A percentile compares a stretch with the other conserved stretches of the same genome.
These are phyloP conservation scores for Quaeritorhiza haematococci DNA, from an alignment of 371 early-diverging fungal genomes.

Conservation along the genomic window DNA sequence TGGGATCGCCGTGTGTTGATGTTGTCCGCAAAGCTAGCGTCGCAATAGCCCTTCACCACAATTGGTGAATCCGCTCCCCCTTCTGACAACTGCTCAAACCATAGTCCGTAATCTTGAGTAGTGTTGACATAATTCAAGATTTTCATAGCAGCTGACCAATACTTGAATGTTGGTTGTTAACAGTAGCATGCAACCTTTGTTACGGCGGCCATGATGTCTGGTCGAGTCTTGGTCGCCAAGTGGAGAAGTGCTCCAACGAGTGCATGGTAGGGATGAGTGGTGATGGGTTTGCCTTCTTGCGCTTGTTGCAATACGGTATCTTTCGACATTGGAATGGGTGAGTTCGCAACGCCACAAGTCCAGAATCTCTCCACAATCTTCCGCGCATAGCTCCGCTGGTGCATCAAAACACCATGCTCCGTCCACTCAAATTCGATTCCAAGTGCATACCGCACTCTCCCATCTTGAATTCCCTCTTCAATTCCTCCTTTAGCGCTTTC, in stretches of 20 bases:
- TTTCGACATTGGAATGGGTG: neutral
- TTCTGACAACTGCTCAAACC: neutral
- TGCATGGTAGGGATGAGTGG: neutral
- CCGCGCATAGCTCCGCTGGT: constrained; percentile 1
- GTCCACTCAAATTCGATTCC: constrained; percentile 11
- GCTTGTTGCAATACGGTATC: too few species aligned
- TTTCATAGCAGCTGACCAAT: constrained; percentile 17
- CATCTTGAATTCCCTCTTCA: constrained; percentile 7
- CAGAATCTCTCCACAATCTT: constrained; percentile 2
- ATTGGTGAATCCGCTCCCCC: too few species aligned
- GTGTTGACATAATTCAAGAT: constrained; percentile 19
- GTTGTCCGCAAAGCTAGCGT: constrained; percentile 27
- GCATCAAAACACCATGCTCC: neutral
- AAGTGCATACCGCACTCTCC: neutral
- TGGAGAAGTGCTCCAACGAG: neutral
- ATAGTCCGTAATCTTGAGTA: constrained; percentile 15
- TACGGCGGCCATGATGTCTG: neutral
- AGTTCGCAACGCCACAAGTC: neutral
- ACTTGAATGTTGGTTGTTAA: neutral
- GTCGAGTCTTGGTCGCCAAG: neutral
- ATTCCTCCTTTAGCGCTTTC: neutral
- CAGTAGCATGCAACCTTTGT: constrained; percentile 2
- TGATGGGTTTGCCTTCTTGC: too few species aligned
- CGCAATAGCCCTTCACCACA: constrained; percentile 17
- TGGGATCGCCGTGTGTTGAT: constrained; percentile 12